Evolutionary conservation across 371 early-diverging fungal species (phyloP).

Genomic region (Rhizopus microsporus): DNA sequence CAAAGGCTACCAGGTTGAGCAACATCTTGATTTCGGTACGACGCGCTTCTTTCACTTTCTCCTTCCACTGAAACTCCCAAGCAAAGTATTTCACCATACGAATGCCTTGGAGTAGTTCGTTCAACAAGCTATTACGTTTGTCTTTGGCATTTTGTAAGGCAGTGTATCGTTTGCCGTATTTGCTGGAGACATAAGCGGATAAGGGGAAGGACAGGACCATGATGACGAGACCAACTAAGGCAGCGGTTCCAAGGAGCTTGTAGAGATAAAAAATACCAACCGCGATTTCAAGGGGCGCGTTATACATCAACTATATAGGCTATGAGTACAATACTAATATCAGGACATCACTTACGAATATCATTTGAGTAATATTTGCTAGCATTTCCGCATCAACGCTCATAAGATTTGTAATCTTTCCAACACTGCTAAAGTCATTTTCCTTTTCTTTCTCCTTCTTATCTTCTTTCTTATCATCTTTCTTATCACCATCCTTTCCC

Average conservation of each 20-base stretch:
- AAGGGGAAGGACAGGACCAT: slow-evolving; percentile 62
- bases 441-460: slow-evolving; percentile 19
- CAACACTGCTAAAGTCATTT: slow-evolving; percentile 37
- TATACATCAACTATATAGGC: slow-evolving; percentile 39
- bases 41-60: slow-evolving; percentile 51
- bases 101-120: slow-evolving; percentile 67
- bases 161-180: slow-evolving; percentile 21
- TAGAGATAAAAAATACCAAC: slow-evolving; percentile 54
- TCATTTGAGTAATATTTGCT: slow-evolving; percentile 39
- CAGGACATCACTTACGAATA: slow-evolving; percentile 32
- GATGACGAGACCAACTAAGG: slow-evolving; percentile 51
- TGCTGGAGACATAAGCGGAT: slow-evolving; percentile 48
- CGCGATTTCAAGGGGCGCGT: slow-evolving; percentile 53
- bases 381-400: slow-evolving; percentile 72
- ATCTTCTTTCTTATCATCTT: slow-evolving; percentile 9
- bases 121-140: slow-evolving; percentile 46
- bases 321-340: neutral
- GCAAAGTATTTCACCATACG: slow-evolving; percentile 72
- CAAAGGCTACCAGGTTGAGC: slow-evolving; percentile 35
- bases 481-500: slow-evolving; percentile 9
- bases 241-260: slow-evolving; percentile 49
- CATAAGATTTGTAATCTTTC: slow-evolving; percentile 85
- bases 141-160: slow-evolving; percentile 36
- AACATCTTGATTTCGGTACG: slow-evolving; percentile 54
- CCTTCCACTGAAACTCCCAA: slow-evolving; percentile 64